These are phyloP conservation scores for Cutaneotrichosporon cutaneum DNA, from an alignment of 1,284 basidiomycete genomes.

Conservation along the genomic window DNA sequence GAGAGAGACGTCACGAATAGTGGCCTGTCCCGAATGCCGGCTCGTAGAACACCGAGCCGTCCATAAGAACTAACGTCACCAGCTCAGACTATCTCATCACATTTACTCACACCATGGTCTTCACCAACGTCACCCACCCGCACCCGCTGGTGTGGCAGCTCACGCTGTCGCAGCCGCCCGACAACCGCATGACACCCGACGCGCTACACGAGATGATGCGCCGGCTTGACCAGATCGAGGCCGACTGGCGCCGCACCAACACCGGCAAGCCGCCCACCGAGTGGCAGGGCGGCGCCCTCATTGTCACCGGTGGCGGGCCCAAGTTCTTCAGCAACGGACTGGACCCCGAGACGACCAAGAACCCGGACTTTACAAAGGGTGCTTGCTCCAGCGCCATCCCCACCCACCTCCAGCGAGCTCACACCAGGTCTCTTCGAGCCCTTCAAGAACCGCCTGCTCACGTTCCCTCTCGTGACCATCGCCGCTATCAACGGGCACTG, in stretches of 20 bases:
- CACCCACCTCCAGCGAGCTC: neutral
- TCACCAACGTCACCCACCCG: constrained; percentile 33
- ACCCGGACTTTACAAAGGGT: constrained; percentile 75
- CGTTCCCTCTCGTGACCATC: constrained; percentile 61
- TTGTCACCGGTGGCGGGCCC: constrained; percentile 70
- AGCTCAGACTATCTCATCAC: neutral
- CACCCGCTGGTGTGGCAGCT: constrained; percentile 40
- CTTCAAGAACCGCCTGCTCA: constrained; percentile 44
- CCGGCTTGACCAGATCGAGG: constrained; percentile 73
- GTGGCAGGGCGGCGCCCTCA: constrained; percentile 63
- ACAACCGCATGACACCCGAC: constrained; percentile 48
- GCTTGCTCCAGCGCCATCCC: constrained; percentile 18
- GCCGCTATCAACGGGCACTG: constrained; percentile 84
- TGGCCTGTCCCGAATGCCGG: neutral
- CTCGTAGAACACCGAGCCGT: neutral
- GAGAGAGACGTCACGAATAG: neutral
- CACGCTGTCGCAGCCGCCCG: constrained; percentile 47
- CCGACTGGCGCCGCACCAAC: constrained; percentile 63
- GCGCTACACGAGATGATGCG: constrained; percentile 37
- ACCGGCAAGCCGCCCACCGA: neutral
- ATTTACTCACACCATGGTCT: constrained; percentile 2
- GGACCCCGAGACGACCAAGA: constrained; percentile 47
- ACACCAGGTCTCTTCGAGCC: constrained; percentile 48
- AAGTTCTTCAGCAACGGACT: constrained; percentile 79
- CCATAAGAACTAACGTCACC: neutral